Conservation (phyloP, 2,329 filamentous ascomycete species). For the Talaromyces sp. region DNA sequence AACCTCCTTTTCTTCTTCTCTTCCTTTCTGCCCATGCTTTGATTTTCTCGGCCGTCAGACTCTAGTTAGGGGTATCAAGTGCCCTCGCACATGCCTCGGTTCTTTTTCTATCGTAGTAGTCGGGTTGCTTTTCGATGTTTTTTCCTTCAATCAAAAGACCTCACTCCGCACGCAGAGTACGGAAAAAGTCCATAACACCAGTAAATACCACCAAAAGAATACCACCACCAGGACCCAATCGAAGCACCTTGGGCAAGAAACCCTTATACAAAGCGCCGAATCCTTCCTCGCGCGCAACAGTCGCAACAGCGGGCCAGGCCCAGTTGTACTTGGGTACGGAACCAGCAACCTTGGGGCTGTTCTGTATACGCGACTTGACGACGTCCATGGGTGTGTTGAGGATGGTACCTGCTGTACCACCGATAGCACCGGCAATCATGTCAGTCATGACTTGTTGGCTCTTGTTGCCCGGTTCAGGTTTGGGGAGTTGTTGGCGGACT, state of each 20-base stretch:
- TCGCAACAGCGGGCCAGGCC: conserved; percentile 84
- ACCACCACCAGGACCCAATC: conserved; percentile 67
- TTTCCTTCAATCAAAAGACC: no score
- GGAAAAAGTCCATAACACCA: conserved; percentile 73
- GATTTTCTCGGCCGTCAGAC: neutral
- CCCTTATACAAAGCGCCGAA: conserved; percentile 94
- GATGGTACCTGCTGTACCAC: conserved; percentile 86
- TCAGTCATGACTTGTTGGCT: conserved; percentile 79
- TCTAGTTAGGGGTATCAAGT: conserved; percentile 5
- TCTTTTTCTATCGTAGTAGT: neutral
- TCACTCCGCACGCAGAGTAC: conserved; percentile 56
- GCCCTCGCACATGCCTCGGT: neutral
- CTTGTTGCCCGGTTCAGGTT: conserved; percentile 68
- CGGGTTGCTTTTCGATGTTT: neutral
- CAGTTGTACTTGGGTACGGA: conserved; percentile 94
- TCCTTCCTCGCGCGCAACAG: conserved; percentile 89
- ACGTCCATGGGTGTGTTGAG: conserved; percentile 96
- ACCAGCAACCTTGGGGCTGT: conserved; percentile 79
- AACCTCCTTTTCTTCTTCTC: neutral
- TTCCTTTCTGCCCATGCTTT: neutral
- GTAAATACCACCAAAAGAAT: conserved; percentile 52
- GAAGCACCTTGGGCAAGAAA: conserved; percentile 89
- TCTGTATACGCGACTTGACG: conserved; percentile 97
- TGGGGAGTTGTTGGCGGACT: conserved; percentile 78
- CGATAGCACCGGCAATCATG: conserved; percentile 77